Conservation (phyloP, 805 yeast species). For the Wickerhamiella shivajii region DNA sequence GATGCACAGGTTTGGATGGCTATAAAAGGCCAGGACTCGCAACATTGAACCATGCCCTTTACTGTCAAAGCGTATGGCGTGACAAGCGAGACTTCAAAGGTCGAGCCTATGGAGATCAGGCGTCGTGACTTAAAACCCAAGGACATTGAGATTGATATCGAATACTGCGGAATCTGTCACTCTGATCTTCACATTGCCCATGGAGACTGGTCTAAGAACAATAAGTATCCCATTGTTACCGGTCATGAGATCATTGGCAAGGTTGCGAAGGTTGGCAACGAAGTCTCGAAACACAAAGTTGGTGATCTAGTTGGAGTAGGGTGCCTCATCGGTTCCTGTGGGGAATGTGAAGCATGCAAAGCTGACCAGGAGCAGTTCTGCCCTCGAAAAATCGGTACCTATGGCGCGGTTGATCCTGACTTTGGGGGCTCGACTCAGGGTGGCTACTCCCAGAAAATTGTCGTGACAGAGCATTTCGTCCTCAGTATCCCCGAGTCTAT, state of each 20-base stretch:
- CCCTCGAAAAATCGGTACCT: slow-evolving; percentile 33
- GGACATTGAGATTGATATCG: slow-evolving; percentile 24
- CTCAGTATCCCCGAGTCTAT: slow-evolving; percentile 49
- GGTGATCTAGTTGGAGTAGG: slow-evolving; percentile 77
- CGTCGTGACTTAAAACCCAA: slow-evolving; percentile 12
- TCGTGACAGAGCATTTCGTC: slow-evolving; percentile 44
- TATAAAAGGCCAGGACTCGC: no score
- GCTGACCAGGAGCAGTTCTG: slow-evolving; percentile 45
- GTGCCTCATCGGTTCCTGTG: slow-evolving; percentile 50
- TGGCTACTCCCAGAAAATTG: slow-evolving; percentile 23
- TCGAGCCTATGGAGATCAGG: slow-evolving; percentile 6
- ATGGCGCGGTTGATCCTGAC: slow-evolving; percentile 24
- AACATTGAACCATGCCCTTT: no score
- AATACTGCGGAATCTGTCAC: slow-evolving; percentile 34
- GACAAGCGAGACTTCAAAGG: not conserved
- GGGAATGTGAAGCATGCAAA: slow-evolving; percentile 45
- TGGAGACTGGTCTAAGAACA: slow-evolving; percentile 37
- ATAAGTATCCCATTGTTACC: slow-evolving; percentile 36
- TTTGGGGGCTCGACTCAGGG: slow-evolving; percentile 63
- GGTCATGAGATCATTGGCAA: slow-evolving; percentile 34
- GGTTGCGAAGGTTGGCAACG: slow-evolving; percentile 36
- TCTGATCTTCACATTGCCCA: slow-evolving; percentile 38
- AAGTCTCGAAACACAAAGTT: slow-evolving; percentile 35
- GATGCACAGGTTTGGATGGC: no score
- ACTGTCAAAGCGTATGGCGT: slow-evolving; percentile 9